Evolutionary conservation across 2,329 filamentous ascomycete species (phyloP), one percentile per base, ranked within the genome.

Genomic region (Hypoxylon sp.): DNA sequence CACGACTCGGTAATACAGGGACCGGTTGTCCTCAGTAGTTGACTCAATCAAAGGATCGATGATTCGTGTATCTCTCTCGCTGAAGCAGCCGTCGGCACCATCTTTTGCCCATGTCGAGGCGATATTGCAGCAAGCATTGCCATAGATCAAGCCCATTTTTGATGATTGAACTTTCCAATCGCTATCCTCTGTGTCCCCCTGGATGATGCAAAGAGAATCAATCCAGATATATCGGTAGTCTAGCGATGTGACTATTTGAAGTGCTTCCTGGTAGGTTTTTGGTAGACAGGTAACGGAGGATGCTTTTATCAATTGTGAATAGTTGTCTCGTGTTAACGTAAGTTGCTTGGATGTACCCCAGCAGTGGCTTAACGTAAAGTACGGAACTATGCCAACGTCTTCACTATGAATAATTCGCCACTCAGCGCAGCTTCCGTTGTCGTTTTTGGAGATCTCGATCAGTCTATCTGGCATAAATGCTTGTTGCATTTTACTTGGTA

Each of bases 331-430:
- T 2, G 20, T 56, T 20, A 56, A 39, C 11, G 10, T 26, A 19
- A 37, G 32, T 20, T 26, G 53, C 1, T 39, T 11, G 22, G 30
- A 28, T 17, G 53, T 39, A 6, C 53, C 53, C 53, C 53, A 48
- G 10, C 43, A 48, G n/a, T 56, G 53, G 15, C 43, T 56, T 17
- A 56, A 41, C 2, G 53, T 56, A 2, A 48, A 13, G 24, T 56
- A 56, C 22, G 19, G 52, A 6, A 47, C 53, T 4, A 24, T 20
- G 7, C 32, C 28, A 17, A 24, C 15, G 8, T 20, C 39, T 20
- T 6, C 6, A 19, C 11, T 7, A 43, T 20, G 19, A 20, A 43
- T 17, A 6, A 43, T 13, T 2, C 39, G 39, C 39, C 39, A 43
- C 19, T 43, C 10, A 17, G 15, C 7, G 11, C 15, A 13, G 39